Base-by-base conservation (phyloP, 164 flowering plant species). In the Vitis labrusca region DNA sequence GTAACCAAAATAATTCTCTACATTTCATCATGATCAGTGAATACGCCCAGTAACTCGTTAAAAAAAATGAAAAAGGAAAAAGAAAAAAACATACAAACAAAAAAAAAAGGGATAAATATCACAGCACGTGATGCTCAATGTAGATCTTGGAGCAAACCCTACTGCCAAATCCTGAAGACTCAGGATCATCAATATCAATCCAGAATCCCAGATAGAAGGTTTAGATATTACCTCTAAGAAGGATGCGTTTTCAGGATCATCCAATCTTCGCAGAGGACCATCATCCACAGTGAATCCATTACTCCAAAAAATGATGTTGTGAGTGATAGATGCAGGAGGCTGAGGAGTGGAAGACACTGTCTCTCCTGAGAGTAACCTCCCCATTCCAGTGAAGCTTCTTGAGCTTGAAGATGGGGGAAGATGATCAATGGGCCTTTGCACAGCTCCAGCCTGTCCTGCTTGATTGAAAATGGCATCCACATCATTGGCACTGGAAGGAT, bases 231-330 rank as follows among this genome's bases (percentile, higher is more conserved):
- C 91, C 91, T 82, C 86, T 73, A 87, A 53, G 65, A 87, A 85
- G 37, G 87, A 55, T 48, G 89, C 91, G 83, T 91, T 93, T 76
- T 78, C 89, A 62, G 93, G 94, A 79, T 93, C 95, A 71, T 90
- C 94, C 74, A 88, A 63, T 71, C 88, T 79, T 71, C 98, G 79
- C 70, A 93, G 77, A 63, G 98, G 98, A 29, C 98, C 98, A 80
- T 91, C 92, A 84, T 91, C 80, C 2, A 91, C 86, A 59, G 89
- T 90, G 76, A 93, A 93, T 5, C 98, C 98, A 83, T 91, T 88
- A n/a, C 82, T 83, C 97, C 95, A 93, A 55, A 93, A 90, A 63
- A 81, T 72, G 65, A 91, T 83, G 53, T 70, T 83, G 83, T 89
- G 95, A 30, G 65, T 74, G 15, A 88, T 74, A 56, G 54, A 64